These are phyloP conservation scores for Diaporthe vaccinii DNA, from an alignment of 2,329 filamentous ascomycete genomes.

Conservation along the genomic window DNA sequence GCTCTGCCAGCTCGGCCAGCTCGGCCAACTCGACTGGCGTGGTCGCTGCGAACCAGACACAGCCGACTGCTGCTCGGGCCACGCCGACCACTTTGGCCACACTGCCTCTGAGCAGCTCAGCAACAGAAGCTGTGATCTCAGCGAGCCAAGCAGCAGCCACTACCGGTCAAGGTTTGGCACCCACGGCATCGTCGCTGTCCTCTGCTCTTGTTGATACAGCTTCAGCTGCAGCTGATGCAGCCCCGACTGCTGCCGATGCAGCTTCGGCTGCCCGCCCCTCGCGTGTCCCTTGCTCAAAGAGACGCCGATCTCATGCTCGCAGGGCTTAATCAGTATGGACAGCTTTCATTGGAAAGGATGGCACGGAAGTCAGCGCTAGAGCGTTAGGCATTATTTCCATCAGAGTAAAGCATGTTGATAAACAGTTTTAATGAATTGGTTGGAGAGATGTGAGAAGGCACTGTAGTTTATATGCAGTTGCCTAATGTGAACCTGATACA, in stretches of 20 bases:
- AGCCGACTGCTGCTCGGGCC: not conserved
- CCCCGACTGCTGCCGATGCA: not conserved
- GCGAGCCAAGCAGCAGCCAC: not conserved
- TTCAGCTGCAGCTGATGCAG: not conserved
- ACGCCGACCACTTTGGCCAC: not conserved
- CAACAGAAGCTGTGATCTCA: not conserved
- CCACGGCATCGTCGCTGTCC: not conserved
- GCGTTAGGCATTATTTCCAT: not conserved
- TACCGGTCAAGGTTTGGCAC: not conserved
- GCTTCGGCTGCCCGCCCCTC: not conserved
- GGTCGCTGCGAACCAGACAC: slow-evolving; percentile 12
- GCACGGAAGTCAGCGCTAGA: not conserved
- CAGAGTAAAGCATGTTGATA: no score
- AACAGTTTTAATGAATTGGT: not conserved
- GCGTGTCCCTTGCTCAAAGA: slow-evolving; percentile 16
- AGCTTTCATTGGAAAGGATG: not conserved
- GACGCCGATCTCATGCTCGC: slow-evolving; percentile 7
- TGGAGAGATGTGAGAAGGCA: not conserved
- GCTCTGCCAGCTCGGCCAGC: not conserved
- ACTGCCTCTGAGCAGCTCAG: not conserved
- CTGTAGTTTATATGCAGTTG: not conserved
- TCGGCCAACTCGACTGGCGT: not conserved
- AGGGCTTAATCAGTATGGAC: not conserved
- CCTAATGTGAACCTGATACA: not conserved
- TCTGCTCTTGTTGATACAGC: not conserved